These are phyloP conservation scores for Venturia effusa DNA, from an alignment of 2,329 filamentous ascomycete species.

Conservation along the genomic window DNA sequence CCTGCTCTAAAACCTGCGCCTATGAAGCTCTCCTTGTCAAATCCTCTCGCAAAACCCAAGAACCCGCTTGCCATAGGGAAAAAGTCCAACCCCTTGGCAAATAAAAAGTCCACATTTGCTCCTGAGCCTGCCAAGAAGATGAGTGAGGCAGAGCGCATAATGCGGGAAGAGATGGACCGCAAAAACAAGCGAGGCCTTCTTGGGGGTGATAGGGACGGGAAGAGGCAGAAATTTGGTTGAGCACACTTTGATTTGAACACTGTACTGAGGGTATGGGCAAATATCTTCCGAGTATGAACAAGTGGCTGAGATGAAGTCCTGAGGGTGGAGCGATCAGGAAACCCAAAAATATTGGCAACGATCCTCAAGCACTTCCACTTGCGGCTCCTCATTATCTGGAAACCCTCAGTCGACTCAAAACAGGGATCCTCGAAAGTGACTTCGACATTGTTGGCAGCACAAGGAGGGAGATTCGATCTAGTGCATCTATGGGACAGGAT, in stretches of 20 bases:
- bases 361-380: background rate
- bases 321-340: too few species aligned
- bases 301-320: background rate
- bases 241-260: background rate
- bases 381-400: too few species aligned
- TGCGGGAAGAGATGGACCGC: slow-evolving; percentile 51
- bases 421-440: background rate
- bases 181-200: slow-evolving; percentile 18
- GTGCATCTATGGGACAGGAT: background rate
- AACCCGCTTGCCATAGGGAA: slow-evolving; percentile 57
- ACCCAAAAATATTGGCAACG: too few species aligned
- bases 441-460: background rate
- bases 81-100: slow-evolving; percentile 60
- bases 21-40: slow-evolving; percentile 53
- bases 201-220: background rate
- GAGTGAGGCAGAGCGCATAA: slow-evolving; percentile 79
- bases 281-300: background rate
- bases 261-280: background rate
- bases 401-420: background rate
- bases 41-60: slow-evolving; percentile 51
- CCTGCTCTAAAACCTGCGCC: background rate
- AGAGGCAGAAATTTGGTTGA: slow-evolving; percentile 2
- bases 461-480: background rate
- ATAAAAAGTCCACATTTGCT: slow-evolving; percentile 49
- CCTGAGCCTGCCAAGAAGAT: slow-evolving; percentile 64